A percentile compares a stretch with the other conserved stretches of the same genome.
Evolutionary conservation across 148 eudicot genomes (phyloP).

Genomic region (Tetragonia tetragonoides): DNA sequence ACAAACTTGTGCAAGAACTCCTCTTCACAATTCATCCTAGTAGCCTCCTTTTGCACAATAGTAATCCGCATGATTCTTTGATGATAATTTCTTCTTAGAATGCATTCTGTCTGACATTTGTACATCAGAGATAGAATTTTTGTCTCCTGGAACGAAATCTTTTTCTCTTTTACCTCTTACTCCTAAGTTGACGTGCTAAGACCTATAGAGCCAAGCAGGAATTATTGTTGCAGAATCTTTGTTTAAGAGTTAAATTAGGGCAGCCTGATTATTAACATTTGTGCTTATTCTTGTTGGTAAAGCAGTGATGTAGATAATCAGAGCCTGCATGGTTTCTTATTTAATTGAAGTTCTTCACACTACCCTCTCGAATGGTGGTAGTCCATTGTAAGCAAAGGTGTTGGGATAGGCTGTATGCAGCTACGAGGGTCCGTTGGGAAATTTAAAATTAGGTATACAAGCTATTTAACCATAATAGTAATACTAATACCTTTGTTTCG

Average conservation of each 20-base stretch:
- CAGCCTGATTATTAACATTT: not conserved
- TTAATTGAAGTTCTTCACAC: not conserved
- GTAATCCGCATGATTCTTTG: not conserved
- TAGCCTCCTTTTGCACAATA: not conserved
- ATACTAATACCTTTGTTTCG: slow-evolving; percentile 9
- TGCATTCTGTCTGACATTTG: slow-evolving; percentile 9
- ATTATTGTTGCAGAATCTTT: not conserved
- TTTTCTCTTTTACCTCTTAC: not conserved
- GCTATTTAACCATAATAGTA: slow-evolving; percentile 22
- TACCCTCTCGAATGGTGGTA: not conserved
- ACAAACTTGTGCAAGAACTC: slow-evolving; percentile 1
- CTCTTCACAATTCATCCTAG: not conserved
- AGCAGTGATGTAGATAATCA: not conserved
- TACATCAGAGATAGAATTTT: not conserved
- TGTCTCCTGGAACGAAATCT: not conserved
- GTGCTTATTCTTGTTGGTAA: not conserved
- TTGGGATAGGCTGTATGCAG: slow-evolving; percentile 30
- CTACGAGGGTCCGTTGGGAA: slow-evolving; percentile 25
- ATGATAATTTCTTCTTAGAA: not conserved
- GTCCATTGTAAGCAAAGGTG: slow-evolving; percentile 26
- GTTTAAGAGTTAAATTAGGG: not conserved
- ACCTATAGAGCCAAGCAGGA: not conserved
- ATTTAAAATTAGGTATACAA: slow-evolving; percentile 24
- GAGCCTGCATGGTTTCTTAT: slow-evolving; percentile 10
- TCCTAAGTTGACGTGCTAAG: not conserved